phyloP scores from a whole-genome alignment of 495 filamentous ascomycete genomes.

The Physcia stellaris region DNA sequence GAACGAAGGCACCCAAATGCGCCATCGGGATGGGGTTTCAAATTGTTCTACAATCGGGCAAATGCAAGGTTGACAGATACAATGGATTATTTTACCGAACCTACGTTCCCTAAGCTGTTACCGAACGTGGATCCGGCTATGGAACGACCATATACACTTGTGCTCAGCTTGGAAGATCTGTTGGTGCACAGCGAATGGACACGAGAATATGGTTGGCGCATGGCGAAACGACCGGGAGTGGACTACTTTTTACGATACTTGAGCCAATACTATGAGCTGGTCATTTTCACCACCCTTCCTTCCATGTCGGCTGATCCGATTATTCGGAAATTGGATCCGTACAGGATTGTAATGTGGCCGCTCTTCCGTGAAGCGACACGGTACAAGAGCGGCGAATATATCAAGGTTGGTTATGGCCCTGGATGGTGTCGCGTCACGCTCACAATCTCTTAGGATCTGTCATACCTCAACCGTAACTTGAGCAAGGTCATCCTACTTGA shows the following conservation, averaged over 20 bases:
- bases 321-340: constrained; percentile 90
- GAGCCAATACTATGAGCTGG: constrained; percentile 93
- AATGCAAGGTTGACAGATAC: constrained; percentile 59
- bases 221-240: constrained; percentile 86
- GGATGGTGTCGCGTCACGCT: constrained; percentile 1
- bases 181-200: constrained; percentile 90
- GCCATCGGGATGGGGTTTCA: constrained; percentile 59
- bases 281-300: constrained; percentile 81
- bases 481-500: constrained; percentile 91
- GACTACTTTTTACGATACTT: constrained; percentile 97
- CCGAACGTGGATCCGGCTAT: constrained; percentile 74
- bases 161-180: constrained; percentile 84
- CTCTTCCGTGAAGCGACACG: constrained; percentile 88
- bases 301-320: constrained; percentile 72
- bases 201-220: constrained; percentile 85
- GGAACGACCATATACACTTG: constrained; percentile 81
- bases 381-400: constrained; percentile 87
- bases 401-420: constrained; percentile 59
- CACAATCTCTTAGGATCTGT: constrained; percentile 53
- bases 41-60: constrained; percentile 64
- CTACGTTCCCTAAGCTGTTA: constrained; percentile 84
- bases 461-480: constrained; percentile 88
- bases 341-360: constrained; percentile 88
- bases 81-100: constrained; percentile 87
- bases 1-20: constrained; percentile 48